These are phyloP conservation scores for Hydrangea macrophylla DNA, from an alignment of 148 eudicot genomes.

Conservation along the genomic window DNA sequence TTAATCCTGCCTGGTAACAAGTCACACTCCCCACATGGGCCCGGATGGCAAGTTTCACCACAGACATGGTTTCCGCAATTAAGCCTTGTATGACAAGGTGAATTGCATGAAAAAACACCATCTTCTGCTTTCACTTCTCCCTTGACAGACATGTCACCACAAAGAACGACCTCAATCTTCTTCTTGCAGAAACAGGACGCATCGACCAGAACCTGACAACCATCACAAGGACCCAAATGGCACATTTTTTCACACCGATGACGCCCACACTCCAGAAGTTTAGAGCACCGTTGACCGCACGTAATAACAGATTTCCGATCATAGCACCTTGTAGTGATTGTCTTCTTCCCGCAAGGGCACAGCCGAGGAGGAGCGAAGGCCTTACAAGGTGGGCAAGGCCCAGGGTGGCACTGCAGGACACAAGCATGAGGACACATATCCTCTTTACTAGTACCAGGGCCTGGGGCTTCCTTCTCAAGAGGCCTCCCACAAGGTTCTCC, in stretches of 20 bases:
- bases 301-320: slow-evolving; percentile 68
- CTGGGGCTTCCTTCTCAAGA: slow-evolving; percentile 59
- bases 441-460: slow-evolving; percentile 40
- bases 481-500: slow-evolving; percentile 94
- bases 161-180: slow-evolving; percentile 65
- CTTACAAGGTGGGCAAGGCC: slow-evolving; percentile 95
- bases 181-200: slow-evolving; percentile 90
- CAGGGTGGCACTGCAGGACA: slow-evolving; percentile 94
- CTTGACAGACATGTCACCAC: slow-evolving; percentile 82
- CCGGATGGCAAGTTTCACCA: slow-evolving; percentile 71
- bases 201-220: slow-evolving; percentile 58
- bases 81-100: slow-evolving; percentile 56
- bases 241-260: slow-evolving; percentile 64
- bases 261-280: slow-evolving; percentile 70
- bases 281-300: slow-evolving; percentile 76
- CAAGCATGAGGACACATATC: slow-evolving; percentile 84
- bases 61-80: slow-evolving; percentile 75
- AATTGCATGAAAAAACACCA: slow-evolving; percentile 75
- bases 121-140: slow-evolving; percentile 57
- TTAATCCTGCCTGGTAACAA: slow-evolving; percentile 61
- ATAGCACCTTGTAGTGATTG: slow-evolving; percentile 72
- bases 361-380: slow-evolving; percentile 83
- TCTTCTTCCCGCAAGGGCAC: slow-evolving; percentile 86
- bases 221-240: slow-evolving; percentile 77
- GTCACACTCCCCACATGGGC: slow-evolving; percentile 88